Conservation (phyloP, 257 asterid species). For the Nicotiana attenuata region DNA sequence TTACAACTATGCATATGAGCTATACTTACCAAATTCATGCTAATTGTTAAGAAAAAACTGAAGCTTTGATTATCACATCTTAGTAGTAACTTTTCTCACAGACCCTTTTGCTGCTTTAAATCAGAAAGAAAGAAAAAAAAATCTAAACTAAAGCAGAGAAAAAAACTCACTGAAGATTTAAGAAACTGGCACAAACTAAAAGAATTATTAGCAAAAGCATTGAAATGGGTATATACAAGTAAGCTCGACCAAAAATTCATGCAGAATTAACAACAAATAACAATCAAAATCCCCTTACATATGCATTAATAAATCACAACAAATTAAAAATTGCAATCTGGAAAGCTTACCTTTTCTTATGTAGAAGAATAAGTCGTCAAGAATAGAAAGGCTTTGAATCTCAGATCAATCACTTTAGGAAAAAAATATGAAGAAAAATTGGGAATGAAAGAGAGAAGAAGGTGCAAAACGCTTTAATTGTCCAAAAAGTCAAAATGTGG, state of each 20-base stretch:
- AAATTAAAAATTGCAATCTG: not conserved
- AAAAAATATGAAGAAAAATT: not conserved
- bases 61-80: not conserved
- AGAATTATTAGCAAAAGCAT: not conserved
- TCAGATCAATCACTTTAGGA: not conserved
- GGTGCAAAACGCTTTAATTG: not conserved
- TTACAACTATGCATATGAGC: not conserved
- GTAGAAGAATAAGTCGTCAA: not conserved
- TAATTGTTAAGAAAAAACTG: not conserved
- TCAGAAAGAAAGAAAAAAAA: not conserved
- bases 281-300: not conserved
- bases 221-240: not conserved
- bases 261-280: not conserved
- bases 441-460: not conserved
- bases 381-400: not conserved
- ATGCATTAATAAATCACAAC: not conserved
- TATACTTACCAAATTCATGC: not conserved
- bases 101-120: not conserved
- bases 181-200: not conserved
- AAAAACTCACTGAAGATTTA: not conserved
- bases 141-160: not conserved
- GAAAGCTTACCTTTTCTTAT: not conserved
- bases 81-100: not conserved
- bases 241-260: not conserved
- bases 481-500: not conserved